Percentiles rank a stretch among this genome's conserved stretches.
These are phyloP conservation scores for Cercospora zeae-maydis DNA, from an alignment of 2,329 filamentous ascomycete genomes.

Conservation along the genomic window DNA sequence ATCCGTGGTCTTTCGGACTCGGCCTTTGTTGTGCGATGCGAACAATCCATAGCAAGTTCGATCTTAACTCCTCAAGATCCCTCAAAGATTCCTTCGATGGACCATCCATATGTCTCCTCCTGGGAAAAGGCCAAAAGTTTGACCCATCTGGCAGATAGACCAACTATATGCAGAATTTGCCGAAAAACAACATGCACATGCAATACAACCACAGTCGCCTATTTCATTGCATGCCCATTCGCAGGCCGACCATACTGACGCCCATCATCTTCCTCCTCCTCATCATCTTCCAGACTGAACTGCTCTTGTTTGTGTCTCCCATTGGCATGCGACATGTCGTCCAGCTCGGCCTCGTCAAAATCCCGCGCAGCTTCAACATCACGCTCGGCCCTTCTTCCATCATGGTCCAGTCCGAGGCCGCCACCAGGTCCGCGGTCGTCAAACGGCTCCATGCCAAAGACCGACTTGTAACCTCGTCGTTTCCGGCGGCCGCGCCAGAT, in stretches of 20 bases:
- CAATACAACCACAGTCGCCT: not conserved
- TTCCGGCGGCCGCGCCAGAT: constrained; percentile 56
- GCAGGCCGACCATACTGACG: constrained; percentile 9
- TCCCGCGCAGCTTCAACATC: constrained; percentile 59
- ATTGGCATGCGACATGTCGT: constrained; percentile 42
- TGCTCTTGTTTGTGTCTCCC: constrained; percentile 15
- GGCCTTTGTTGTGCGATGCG: no score
- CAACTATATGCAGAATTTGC: not conserved
- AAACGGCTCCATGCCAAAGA: constrained; percentile 37
- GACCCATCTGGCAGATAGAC: not conserved
- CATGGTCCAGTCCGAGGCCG: constrained; percentile 43
- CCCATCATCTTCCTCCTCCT: constrained; percentile 15
- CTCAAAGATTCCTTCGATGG: no score
- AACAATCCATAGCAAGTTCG: no score
- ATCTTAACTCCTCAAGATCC: no score
- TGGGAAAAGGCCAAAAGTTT: no score
- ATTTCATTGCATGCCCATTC: constrained; percentile 11
- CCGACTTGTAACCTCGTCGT: constrained; percentile 45
- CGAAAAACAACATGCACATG: not conserved
- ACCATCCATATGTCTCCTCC: no score
- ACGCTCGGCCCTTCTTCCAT: constrained; percentile 35
- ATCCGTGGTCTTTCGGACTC: no score
- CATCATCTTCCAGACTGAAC: constrained; percentile 28
- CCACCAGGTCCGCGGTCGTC: constrained; percentile 44
- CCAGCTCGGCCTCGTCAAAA: constrained; percentile 60